These are phyloP conservation scores for Pyrenophora tritici-repentis DNA, from an alignment of 2,329 filamentous ascomycete genomes.

Conservation along the genomic window DNA sequence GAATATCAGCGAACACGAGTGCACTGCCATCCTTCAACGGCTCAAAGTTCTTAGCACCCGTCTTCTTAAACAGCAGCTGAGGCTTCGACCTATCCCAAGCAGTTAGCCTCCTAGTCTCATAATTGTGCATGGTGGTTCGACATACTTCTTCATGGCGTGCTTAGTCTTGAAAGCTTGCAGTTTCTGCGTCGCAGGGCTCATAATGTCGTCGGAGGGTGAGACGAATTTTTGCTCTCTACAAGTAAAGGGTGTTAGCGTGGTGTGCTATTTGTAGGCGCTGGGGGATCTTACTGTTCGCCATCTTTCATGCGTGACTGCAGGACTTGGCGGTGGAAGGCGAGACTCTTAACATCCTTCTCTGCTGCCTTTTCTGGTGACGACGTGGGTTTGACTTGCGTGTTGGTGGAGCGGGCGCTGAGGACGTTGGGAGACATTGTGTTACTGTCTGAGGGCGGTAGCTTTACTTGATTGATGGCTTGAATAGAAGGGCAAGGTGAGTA, in stretches of 20 bases:
- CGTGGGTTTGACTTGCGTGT: conserved; percentile 51
- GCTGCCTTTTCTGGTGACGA: conserved; percentile 33
- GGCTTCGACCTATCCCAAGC: conserved; percentile 42
- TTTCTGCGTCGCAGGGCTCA: conserved; percentile 85
- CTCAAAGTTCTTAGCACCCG: conserved; percentile 48
- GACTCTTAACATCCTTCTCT: conserved; percentile 46
- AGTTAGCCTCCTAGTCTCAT: conserved; percentile 17
- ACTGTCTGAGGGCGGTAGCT: background rate
- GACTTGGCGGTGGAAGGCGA: conserved; percentile 79
- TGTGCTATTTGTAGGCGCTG: too few species aligned
- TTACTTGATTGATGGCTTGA: background rate
- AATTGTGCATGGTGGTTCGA: background rate
- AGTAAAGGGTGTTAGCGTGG: background rate
- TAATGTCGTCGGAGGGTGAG: conserved; percentile 86
- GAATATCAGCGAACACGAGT: conserved; percentile 47
- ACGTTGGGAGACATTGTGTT: conserved; percentile 62
- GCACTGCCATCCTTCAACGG: conserved; percentile 37
- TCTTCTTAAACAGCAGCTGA: conserved; percentile 50
- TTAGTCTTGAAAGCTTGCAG: conserved; percentile 80
- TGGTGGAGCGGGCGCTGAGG: conserved; percentile 70
- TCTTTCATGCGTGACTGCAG: conserved; percentile 73
- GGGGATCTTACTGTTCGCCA: conserved; percentile 61
- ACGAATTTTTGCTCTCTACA: conserved; percentile 64
- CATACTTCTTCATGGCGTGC: conserved; percentile 72
- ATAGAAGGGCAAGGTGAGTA: background rate